Base-by-base conservation (phyloP, 139 green algal species). In the Volvox africanus region DNA sequence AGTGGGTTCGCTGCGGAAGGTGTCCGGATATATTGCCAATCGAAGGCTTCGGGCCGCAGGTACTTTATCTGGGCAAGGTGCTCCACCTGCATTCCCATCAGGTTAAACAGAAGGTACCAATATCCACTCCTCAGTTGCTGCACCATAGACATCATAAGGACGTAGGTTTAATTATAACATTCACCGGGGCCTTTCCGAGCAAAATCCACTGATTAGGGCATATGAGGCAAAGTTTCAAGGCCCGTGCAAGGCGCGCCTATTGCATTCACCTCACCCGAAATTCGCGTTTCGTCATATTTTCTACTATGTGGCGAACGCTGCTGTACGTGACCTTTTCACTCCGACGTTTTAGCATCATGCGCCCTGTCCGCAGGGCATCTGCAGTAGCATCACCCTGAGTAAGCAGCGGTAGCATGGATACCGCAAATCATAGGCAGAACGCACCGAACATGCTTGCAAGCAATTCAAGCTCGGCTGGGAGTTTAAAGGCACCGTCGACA, bases 61-160 rank as follows among this genome's bases (percentile, higher is more conserved):
- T 80, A 62, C 85, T 95, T 96, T 76, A 96, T 96, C 85, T 95
- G 94, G 83, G 94, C 92, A 2, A 95, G 33, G 78, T 96, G 89
- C 69, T 89, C 73, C 1, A 96, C 79, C 93, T 95, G 75, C 13
- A 35, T 75, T 75, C 44, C 44, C 44, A 55, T 55, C 44, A 55
- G 5, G 44, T 14, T 55, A 55, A 55, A 55, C 44, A 55, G 5
- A 55, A 55, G 44, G 44, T 55, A 55, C 5, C 44, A 55, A 55
- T 55, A 55, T 55, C 44, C 44, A 55, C 9, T 55, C 44, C 9
- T 9, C 44, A 55, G 44, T 9, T 55, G 44, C 9, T 55, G 44
- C 44, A 55, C 5, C 5, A 55, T 55, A 55, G 5, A 55, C 44
- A 55, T 55, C 5, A 55, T 55, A 55, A 55, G 44, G 44, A 5